Evolutionary conservation across 805 yeast genomes (phyloP), one percentile per base, ranked within the genome.

Genomic region (Saturnispora sekii): DNA sequence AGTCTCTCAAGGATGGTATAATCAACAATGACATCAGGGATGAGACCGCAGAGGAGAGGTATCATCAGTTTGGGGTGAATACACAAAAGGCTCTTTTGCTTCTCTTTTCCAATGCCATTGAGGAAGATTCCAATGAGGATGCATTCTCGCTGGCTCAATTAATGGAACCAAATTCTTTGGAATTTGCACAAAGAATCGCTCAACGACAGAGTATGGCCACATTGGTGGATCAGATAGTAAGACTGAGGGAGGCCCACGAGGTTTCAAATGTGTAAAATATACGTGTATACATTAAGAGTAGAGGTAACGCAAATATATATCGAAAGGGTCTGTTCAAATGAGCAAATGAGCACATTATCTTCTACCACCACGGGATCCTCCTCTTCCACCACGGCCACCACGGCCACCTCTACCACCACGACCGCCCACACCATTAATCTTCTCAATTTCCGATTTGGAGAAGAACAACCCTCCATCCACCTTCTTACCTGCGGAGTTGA

Each of bases 151-250:
- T 93, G 28, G 88, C 78, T 7, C 72, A 16, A 14, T 28, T 43
- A 17, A 43, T 43, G 46, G 46, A 43, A 15, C 21, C 31, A 15
- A 28, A 30, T 12, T 43, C 95, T 3, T 65, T 89, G 50, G 73
- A 72, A 45, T 96, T 96, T 0, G 96, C 97, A 1, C 68, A 76
- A 11, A 83, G 83, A 62, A 84, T 90, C 44, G 87, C 96, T 1
- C 84, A 84, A 56, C 73, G 96, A 48, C 72, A 77, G 45, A 81
- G 76, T 30, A 60, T 79, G 56, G 63, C 67, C 12, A 56, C 64
- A 1, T 58, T 84, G 48, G 79, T 77, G 0, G 75, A 72, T 47
- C 71, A 71, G 56, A 73, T 82, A 33, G 72, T 70, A 46, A 69
- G 73, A 46, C 53, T 77, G 33, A 64, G 81, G 48, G 84, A 79